Evolutionary conservation across 78 protist species (phyloP).

Genomic region (Chrysochromulina parva): DNA sequence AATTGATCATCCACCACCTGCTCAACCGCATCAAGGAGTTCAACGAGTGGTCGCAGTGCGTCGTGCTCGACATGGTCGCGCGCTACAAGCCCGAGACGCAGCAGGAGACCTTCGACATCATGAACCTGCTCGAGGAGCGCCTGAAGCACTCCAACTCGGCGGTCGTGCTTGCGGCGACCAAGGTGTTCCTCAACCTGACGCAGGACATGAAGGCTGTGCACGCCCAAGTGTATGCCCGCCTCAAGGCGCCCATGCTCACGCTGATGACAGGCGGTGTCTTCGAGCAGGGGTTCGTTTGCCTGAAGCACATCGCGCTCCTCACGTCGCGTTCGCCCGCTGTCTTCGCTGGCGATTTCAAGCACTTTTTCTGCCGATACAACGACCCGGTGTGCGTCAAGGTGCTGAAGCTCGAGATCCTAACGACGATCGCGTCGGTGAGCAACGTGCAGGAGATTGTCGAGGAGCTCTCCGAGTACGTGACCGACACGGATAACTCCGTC

Average conservation of each 20-base stretch:
- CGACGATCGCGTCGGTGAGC: constrained; percentile 29
- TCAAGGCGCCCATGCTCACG: constrained; percentile 74
- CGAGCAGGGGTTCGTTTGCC: constrained; percentile 68
- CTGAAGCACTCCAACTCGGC: constrained; percentile 76
- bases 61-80: constrained; percentile 55
- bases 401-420: constrained; percentile 78
- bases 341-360: constrained; percentile 60
- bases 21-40: constrained; percentile 63
- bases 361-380: constrained; percentile 18
- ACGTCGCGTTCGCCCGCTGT: constrained; percentile 66
- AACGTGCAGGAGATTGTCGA: constrained; percentile 60
- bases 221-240: constrained; percentile 69
- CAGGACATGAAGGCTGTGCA: constrained; percentile 69
- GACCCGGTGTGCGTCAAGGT: constrained; percentile 78
- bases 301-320: constrained; percentile 76
- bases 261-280: constrained; percentile 52
- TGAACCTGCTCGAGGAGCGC: constrained; percentile 78
- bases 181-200: constrained; percentile 79
- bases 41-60: constrained; percentile 83
- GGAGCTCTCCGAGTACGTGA: constrained; percentile 75
- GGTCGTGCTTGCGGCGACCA: constrained; percentile 73
- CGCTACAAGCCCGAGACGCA: constrained; percentile 28
- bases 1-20: constrained; percentile 51
- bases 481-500: constrained; percentile 53
- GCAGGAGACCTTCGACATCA: constrained; percentile 71